Evolutionary conservation across 2,329 filamentous ascomycete species (phyloP).

Genomic region (Aureobasidium sp.): DNA sequence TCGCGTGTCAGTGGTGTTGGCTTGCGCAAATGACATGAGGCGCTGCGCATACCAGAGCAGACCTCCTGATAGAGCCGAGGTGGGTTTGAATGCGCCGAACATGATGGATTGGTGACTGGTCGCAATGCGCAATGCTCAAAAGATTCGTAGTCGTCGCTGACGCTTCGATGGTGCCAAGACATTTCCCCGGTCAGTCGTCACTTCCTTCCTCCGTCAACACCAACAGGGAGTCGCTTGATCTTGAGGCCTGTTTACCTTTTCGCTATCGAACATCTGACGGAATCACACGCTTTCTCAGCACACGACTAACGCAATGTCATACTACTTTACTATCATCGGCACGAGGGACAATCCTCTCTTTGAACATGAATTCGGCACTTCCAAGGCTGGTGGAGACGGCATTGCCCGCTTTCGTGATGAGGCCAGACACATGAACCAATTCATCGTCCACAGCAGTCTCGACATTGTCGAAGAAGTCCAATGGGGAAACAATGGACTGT

Average conservation of each 20-base stretch:
- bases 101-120: conserved; percentile 42
- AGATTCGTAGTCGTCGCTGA: conserved; percentile 10
- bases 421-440: conserved; percentile 90
- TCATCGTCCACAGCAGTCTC: conserved; percentile 87
- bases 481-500: conserved; percentile 84
- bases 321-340: conserved; percentile 96
- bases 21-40: neutral
- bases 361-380: conserved; percentile 94
- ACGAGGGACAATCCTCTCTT: conserved; percentile 94
- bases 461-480: conserved; percentile 96
- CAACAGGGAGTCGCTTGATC: neutral
- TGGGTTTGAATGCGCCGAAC: conserved; percentile 78
- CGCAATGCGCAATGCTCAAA: neutral
- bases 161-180: conserved; percentile 19
- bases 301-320: conserved; percentile 61
- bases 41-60: conserved; percentile 61
- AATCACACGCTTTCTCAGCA: neutral
- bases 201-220: neutral
- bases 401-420: conserved; percentile 80
- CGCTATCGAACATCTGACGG: neutral
- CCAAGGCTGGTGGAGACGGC: conserved; percentile 91
- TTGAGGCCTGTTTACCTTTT: neutral
- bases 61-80: conserved; percentile 66
- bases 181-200: conserved; percentile 2
- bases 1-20: neutral